Base-by-base conservation (phyloP, 176 grass and related monocot genomes). In the Oryza australiensis region DNA sequence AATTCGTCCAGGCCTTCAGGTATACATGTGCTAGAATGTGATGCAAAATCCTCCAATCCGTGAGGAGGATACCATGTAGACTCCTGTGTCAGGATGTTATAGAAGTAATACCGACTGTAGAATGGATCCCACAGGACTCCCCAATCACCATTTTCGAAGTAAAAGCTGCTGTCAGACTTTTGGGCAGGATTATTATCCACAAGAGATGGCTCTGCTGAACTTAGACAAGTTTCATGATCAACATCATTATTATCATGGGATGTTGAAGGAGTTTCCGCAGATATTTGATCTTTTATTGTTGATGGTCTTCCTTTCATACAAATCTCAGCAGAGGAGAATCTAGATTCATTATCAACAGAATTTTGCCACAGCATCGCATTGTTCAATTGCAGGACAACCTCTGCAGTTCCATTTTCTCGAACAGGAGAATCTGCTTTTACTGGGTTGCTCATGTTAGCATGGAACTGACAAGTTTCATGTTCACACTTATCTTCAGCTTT, bases 21-120 rank as follows among this genome's bases (percentile, higher is more conserved):
- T 72, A 72, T 42, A 89, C 49, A 76, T 53, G 63, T 84, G 86
- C 62, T 85, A 71, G 26, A 76, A 84, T 78, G 83, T 40, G 76
- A 84, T 73, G 74, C 32, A 78, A 89, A 84, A 82, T 93, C 68
- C 68, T 91, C 90, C 90, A 94, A 89, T 68, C 90, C 90, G 81
- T 83, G 68, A 87, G 95, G 95, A 79, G 84, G 90, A 26, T 82
- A 80, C 95, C 95, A 98, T 45, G 95, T 91, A 23, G 95, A 91
- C 64, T 94, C 92, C 40, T 91, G 82, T 82, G 95, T 89, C 60
- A 84, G 68, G 23, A 87, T 86, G 79, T 94, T 91, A 82, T 83
- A 94, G 28, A 86, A 98, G 83, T 98, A 98, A 89, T 93, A 89
- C 73, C 57, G 89, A 55, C 81, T 73, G 11, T 94, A 98, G 46